These are phyloP conservation scores for Cadophora gregata DNA, from an alignment of 2,329 filamentous ascomycete species.

Conservation along the genomic window DNA sequence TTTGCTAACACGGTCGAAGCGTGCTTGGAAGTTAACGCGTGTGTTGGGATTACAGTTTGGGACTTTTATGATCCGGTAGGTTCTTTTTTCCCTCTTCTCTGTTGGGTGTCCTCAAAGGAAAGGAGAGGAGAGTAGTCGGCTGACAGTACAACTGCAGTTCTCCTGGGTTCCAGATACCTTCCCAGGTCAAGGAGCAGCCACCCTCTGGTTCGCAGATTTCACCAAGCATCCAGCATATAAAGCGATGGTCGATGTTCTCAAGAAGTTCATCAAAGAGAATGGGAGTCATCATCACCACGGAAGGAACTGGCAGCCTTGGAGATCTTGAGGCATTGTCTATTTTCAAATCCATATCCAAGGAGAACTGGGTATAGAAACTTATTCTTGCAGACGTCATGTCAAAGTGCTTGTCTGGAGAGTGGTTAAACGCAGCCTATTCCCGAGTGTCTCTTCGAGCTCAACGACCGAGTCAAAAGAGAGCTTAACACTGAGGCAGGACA, in stretches of 20 bases:
- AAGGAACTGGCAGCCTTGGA: constrained; percentile 1
- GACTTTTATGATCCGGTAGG: constrained; percentile 45
- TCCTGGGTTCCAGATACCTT: constrained; percentile 38
- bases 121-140: not conserved
- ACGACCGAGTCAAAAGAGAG: no score
- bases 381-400: not conserved
- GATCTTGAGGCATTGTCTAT: no score
- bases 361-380: no score
- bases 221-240: constrained; percentile 39
- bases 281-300: constrained; percentile 8
- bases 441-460: no score
- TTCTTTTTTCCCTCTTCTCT: not conserved
- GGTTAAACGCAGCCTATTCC: no score
- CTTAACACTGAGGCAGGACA: no score
- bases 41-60: constrained; percentile 43
- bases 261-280: constrained; percentile 41
- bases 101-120: not conserved
- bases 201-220: constrained; percentile 33
- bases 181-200: constrained; percentile 29
- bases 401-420: no score
- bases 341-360: no score
- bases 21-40: constrained; percentile 36
- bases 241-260: constrained; percentile 43
- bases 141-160: constrained; percentile 23
- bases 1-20: constrained; percentile 46